Conservation (phyloP, 2,329 filamentous ascomycete genomes). For the Aureobasidium sp. region DNA sequence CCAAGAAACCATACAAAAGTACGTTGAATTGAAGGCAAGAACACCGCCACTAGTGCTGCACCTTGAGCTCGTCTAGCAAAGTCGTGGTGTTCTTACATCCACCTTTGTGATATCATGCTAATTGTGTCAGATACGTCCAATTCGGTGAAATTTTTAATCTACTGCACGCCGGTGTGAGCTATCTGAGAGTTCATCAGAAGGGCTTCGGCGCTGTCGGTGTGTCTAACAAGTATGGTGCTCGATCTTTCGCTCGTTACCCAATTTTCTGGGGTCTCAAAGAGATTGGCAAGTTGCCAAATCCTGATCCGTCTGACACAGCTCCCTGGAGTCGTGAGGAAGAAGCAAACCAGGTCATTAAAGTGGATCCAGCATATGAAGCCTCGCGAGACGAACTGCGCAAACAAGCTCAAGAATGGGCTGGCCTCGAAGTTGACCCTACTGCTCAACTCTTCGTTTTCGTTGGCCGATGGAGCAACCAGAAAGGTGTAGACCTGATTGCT, state of each 20-base stretch:
- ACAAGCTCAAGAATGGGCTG: constrained; percentile 62
- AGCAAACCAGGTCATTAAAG: constrained; percentile 40
- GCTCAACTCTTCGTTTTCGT: constrained; percentile 61
- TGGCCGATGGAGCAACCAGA: constrained; percentile 60
- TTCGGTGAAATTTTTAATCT: constrained; percentile 63
- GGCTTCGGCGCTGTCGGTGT: constrained; percentile 61
- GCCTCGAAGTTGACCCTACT: constrained; percentile 49
- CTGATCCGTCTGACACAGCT: constrained; percentile 55
- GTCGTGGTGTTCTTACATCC: too few species aligned
- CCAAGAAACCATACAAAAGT: constrained; percentile 48
- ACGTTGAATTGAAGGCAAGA: constrained; percentile 31
- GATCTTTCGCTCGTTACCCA: constrained; percentile 56
- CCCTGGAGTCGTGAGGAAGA: constrained; percentile 49
- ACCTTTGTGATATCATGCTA: too few species aligned
- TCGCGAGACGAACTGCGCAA: constrained; percentile 44
- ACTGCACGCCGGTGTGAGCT: constrained; percentile 55
- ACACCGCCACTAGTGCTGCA: too few species aligned
- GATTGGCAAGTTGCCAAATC: constrained; percentile 55
- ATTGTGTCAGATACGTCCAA: constrained; percentile 43
- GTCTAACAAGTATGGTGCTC: constrained; percentile 60
- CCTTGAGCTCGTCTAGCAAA: too few species aligned
- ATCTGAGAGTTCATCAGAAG: constrained; percentile 57
- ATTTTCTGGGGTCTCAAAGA: constrained; percentile 60
- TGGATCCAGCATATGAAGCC: constrained; percentile 49
- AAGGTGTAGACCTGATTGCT: constrained; percentile 60